Percentiles rank a stretch among this genome's conserved stretches.
Conservation (phyloP, 2,329 filamentous ascomycete genomes). For the Aspergillus phoenicis region DNA sequence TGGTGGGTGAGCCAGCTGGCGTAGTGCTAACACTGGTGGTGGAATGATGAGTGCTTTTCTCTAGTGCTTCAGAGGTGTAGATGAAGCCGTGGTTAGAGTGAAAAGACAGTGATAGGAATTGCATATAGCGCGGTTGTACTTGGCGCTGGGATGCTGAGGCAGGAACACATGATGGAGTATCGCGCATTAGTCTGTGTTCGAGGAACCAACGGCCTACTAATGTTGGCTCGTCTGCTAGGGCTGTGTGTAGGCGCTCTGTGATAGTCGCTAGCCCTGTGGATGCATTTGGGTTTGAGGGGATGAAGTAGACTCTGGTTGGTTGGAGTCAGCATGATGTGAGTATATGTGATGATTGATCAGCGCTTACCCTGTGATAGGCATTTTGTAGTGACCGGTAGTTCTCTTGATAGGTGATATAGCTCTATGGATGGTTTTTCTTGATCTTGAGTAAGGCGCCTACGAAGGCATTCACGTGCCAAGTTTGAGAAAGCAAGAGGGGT, state of each 20-base stretch:
- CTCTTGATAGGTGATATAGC: neutral
- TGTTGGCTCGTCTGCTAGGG: constrained; percentile 38
- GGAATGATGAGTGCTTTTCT: constrained; percentile 19
- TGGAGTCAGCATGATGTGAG: constrained; percentile 14
- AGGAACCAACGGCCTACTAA: constrained; percentile 44
- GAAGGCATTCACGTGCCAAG: neutral
- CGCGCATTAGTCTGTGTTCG: constrained; percentile 47
- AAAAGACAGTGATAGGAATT: constrained; percentile 46
- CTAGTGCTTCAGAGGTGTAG: constrained; percentile 39
- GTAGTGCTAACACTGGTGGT: constrained; percentile 3
- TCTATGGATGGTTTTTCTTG: neutral
- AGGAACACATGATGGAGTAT: constrained; percentile 45
- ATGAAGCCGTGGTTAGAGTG: constrained; percentile 45
- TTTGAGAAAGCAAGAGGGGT: neutral
- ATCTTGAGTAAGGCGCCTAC: neutral
- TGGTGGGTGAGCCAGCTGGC: constrained; percentile 9
- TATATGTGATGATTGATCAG: neutral
- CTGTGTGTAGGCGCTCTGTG: constrained; percentile 42
- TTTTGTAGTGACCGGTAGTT: constrained; percentile 15
- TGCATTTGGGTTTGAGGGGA: constrained; percentile 45
- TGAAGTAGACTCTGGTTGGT: constrained; percentile 44
- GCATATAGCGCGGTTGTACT: constrained; percentile 42
- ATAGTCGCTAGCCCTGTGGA: constrained; percentile 38
- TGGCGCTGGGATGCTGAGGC: constrained; percentile 35
- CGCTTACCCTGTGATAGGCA: constrained; percentile 42